Percentiles rank a stretch among this genome's conserved stretches.
Conservation (phyloP, 495 filamentous ascomycete genomes). For the Podospora anserina region DNA sequence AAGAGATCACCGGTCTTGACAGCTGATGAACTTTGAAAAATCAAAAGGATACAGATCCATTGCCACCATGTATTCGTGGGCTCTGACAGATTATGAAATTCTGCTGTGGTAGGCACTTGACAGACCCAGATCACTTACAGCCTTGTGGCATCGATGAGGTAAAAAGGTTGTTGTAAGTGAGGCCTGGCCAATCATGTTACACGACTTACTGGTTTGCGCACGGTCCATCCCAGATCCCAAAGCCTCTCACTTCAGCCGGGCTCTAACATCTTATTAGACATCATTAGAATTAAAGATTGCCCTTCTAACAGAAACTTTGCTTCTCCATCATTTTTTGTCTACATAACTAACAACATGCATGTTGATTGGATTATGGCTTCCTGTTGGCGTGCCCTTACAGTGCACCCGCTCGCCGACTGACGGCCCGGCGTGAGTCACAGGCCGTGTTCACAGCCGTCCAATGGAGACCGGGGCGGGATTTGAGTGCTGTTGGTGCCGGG, state of each 20-base stretch:
- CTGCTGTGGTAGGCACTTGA: background rate
- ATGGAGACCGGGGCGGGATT: no score
- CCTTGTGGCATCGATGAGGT: background rate
- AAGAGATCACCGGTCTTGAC: no score
- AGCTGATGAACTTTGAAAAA: no score
- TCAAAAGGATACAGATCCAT: no score
- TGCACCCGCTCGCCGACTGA: background rate
- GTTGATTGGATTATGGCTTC: no score
- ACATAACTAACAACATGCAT: no score
- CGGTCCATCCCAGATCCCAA: background rate
- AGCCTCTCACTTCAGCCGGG: background rate
- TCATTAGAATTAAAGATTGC: no score
- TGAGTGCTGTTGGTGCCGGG: background rate
- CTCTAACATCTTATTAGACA: no score
- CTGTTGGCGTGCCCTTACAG: background rate
- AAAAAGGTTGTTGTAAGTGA: background rate
- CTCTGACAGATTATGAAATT: background rate
- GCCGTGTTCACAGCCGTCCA: background rate
- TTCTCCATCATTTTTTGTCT: no score
- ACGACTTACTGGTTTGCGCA: background rate
- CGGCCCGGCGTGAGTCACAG: background rate
- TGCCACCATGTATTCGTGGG: no score
- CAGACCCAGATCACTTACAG: background rate
- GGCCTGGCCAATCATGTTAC: background rate
- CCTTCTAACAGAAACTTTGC: no score